Evolutionary conservation across 495 filamentous ascomycete species (phyloP).

Genomic region (Tuber borchii): DNA sequence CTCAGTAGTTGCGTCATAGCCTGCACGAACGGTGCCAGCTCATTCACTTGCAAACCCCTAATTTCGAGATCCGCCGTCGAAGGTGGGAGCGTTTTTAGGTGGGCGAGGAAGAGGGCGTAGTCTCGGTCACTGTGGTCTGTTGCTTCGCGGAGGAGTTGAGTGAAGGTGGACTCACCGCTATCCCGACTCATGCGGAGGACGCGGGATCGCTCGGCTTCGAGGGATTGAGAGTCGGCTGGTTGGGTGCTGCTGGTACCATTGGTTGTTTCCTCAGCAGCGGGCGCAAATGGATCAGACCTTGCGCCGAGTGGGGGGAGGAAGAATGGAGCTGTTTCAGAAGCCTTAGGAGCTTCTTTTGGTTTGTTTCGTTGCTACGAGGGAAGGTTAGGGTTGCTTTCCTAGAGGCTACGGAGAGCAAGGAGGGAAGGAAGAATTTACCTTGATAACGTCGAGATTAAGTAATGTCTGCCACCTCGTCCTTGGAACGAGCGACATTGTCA

Average conservation of each 20-base stretch:
- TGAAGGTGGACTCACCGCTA: conserved; percentile 49
- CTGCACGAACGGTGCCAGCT: conserved; percentile 62
- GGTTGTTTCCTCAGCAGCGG: neutral
- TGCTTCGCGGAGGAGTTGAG: conserved; percentile 23
- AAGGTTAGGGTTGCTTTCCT: conserved; percentile 21
- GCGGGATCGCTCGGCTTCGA: conserved; percentile 50
- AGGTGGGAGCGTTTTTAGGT: conserved; percentile 72
- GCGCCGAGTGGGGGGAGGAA: conserved; percentile 70
- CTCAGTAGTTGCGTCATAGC: conserved; percentile 65
- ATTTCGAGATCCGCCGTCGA: conserved; percentile 82
- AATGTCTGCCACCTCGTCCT: conserved; percentile 88
- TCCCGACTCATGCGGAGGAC: conserved; percentile 49
- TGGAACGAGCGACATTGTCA: conserved; percentile 82
- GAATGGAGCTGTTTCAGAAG: conserved; percentile 90
- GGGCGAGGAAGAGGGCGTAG: conserved; percentile 55
- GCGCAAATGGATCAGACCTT: conserved; percentile 21
- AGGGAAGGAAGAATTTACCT: conserved; percentile 44
- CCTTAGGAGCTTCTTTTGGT: conserved; percentile 82
- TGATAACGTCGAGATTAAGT: conserved; percentile 81
- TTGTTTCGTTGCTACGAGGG: conserved; percentile 67
- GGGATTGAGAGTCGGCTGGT: conserved; percentile 12
- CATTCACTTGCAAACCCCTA: conserved; percentile 51
- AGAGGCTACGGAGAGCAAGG: neutral
- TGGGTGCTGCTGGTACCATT: neutral
- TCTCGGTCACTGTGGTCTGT: conserved; percentile 44